Evolutionary conservation across 2,329 filamentous ascomycete genomes (phyloP), one percentile per base, ranked within the genome.

Genomic region (Phialophora macrospora): DNA sequence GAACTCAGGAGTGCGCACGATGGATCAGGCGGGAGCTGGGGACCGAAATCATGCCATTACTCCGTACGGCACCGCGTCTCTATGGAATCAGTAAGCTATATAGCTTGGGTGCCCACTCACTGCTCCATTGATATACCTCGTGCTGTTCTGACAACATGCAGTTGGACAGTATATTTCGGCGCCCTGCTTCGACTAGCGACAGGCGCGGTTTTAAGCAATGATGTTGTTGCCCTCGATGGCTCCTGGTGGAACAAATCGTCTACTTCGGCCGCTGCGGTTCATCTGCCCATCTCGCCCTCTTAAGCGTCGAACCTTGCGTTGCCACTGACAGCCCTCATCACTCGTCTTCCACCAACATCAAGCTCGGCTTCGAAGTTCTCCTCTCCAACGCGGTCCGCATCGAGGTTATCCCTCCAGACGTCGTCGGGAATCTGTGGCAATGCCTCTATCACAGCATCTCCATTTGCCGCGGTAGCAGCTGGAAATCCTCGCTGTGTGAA

Each of bases 371-470:
- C 68, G 26, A 68, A 72, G 26, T 72, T 72, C 63, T 73, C 71
- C 24, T 72, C 70, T 28, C 71, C 71, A 22, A 73, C 66, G 14
- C 68, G 58, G 49, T 72, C 70, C 12, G 63, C 70, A 34, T 71
- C 65, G 7, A 71, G 66, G 17, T 71, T 70, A 38, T 72, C 70
- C 34, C 68, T 67, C 71, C 71, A 72, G 17, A 62, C 26, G 38
- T 66, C 61, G 34, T 65, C 30, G 22, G 55, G 9, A 20, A 38
- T 48, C 4, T 20, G 51, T 6, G 59, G 58, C 28, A 65, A 28
- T 17, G 44, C 9, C 24, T 64, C 66, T 20, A 22, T 46, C n/a
- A 24, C 49, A 30, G 30, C 28, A 26, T 41, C 46, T 11, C 54
- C 63, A 17, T 48, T 62, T 22, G 52, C 57, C 55, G 54, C 34